These are phyloP conservation scores for Margaritispora aquatica DNA, from an alignment of 495 filamentous ascomycete species.

Conservation along the genomic window DNA sequence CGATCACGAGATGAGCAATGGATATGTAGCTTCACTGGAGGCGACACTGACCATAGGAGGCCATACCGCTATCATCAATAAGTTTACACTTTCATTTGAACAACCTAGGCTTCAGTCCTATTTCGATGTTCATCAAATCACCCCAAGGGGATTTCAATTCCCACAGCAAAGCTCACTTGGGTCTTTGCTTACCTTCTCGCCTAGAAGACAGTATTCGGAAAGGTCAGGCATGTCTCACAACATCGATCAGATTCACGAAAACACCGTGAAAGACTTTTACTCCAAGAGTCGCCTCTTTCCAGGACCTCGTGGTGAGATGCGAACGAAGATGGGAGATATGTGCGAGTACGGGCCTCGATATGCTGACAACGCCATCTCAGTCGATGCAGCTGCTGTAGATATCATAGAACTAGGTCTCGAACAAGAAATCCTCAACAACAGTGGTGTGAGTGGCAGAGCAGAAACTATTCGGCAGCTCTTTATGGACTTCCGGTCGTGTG, in stretches of 20 bases:
- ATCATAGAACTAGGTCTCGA: not conserved
- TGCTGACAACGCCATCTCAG: not conserved
- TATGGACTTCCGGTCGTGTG: not conserved
- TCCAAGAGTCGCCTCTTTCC: not conserved
- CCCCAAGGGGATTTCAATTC: too few species aligned
- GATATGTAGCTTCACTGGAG: not conserved
- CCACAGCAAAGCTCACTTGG: not conserved
- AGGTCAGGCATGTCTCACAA: not conserved
- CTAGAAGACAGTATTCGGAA: not conserved
- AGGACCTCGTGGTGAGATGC: not conserved
- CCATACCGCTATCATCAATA: not conserved
- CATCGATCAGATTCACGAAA: not conserved
- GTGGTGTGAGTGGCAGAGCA: not conserved
- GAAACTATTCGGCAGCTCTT: not conserved
- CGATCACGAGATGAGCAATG: not conserved
- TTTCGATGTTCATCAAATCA: not conserved
- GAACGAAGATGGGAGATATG: not conserved
- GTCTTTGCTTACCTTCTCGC: not conserved
- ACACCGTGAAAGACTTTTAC: not conserved
- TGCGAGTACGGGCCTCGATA: not conserved
- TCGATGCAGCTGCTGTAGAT: not conserved
- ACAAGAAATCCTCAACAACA: not conserved
- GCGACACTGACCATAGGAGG: not conserved
- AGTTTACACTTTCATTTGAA: not conserved
- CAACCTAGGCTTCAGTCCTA: not conserved